Conservation (phyloP, 108 stramenopile genomes). For the Skeletonema costatum region DNA sequence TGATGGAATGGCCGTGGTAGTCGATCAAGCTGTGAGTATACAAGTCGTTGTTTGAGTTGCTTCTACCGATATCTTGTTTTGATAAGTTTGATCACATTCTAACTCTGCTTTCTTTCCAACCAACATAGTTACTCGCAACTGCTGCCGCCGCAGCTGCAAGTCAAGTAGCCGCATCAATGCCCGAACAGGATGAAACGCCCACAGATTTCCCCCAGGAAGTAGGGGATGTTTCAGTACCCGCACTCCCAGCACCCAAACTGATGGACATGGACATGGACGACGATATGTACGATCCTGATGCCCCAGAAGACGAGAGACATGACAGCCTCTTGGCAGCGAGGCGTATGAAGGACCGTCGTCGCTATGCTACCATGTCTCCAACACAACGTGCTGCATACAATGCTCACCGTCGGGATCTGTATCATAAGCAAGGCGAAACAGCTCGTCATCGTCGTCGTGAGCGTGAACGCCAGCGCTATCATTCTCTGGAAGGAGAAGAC, state of each 20-base stretch:
- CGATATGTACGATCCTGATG: neutral
- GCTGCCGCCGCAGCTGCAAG: conserved; percentile 48
- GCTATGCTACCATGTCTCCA: conserved; percentile 80
- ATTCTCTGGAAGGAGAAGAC: conserved; percentile 52
- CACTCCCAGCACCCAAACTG: conserved; percentile 13
- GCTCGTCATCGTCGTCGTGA: conserved; percentile 73
- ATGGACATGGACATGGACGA: conserved; percentile 15
- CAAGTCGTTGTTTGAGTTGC: neutral
- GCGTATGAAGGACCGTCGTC: conserved; percentile 81
- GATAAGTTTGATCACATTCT: neutral
- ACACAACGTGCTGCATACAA: conserved; percentile 83
- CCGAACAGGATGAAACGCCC: neutral
- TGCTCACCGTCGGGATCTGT: conserved; percentile 81
- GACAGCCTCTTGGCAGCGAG: conserved; percentile 74
- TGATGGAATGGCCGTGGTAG: conserved; percentile 42
- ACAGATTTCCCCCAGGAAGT: neutral
- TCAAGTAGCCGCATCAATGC: conserved; percentile 25
- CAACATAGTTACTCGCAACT: conserved; percentile 39
- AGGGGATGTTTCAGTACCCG: neutral
- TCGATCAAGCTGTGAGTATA: conserved; percentile 32
- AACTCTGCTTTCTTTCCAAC: neutral
- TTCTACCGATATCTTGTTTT: neutral
- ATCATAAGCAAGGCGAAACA: conserved; percentile 77
- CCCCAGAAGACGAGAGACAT: conserved; percentile 38
- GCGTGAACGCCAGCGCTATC: conserved; percentile 77